These are phyloP conservation scores for Calonectria pteridis DNA, from an alignment of 2,329 filamentous ascomycete genomes.

Conservation along the genomic window DNA sequence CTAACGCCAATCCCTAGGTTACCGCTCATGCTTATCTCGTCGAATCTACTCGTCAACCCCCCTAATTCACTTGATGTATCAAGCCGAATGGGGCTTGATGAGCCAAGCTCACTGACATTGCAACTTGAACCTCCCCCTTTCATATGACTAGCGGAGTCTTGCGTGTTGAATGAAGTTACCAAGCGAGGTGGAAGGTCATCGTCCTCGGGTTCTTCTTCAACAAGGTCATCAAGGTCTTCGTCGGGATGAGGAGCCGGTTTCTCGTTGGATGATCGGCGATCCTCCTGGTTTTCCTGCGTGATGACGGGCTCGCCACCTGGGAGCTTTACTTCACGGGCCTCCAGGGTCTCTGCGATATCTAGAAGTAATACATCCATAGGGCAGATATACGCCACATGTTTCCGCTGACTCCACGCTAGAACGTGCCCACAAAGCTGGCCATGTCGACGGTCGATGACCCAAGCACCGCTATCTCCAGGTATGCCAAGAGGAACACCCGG, in stretches of 20 bases:
- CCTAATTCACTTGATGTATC: conserved; percentile 45
- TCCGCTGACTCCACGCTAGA: conserved; percentile 85
- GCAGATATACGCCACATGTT: conserved; percentile 89
- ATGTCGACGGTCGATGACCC: conserved; percentile 86
- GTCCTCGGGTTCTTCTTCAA: conserved; percentile 43
- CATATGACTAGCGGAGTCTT: conserved; percentile 12
- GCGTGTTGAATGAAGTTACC: conserved; percentile 20
- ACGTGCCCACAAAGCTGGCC: conserved; percentile 91
- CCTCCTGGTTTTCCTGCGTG: conserved; percentile 39
- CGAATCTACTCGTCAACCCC: conserved; percentile 47
- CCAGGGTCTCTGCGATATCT: conserved; percentile 85
- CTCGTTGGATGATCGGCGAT: conserved; percentile 19
- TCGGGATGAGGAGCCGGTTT: conserved; percentile 21
- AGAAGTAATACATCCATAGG: conserved; percentile 92
- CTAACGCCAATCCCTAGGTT: conserved; percentile 48
- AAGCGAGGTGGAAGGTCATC: conserved; percentile 32
- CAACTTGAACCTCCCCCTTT: conserved; percentile 32
- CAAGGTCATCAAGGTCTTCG: conserved; percentile 45
- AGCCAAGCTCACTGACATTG: conserved; percentile 33
- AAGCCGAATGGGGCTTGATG: conserved; percentile 45
- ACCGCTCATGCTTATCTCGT: conserved; percentile 49
- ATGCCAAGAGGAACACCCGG: conserved; percentile 66
- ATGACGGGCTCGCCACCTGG: conserved; percentile 69
- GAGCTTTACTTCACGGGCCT: conserved; percentile 77
- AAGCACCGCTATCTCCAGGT: conserved; percentile 92